Evolutionary conservation across 768 basidiomycete species (phyloP).

Genomic region (Boletales sp.): DNA sequence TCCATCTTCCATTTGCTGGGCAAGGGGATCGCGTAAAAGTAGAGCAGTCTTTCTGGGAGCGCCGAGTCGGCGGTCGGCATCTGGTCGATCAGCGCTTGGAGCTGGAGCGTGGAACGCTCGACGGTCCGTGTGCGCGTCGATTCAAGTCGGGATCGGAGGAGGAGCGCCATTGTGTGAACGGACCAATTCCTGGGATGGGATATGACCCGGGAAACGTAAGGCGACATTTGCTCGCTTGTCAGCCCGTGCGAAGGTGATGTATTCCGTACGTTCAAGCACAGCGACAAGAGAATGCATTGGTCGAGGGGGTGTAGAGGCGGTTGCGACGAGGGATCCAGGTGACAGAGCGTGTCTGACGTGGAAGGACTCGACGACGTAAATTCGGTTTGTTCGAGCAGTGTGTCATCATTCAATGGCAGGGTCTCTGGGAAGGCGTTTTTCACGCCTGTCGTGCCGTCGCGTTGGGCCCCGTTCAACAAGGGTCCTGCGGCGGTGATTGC

Average conservation of each 20-base stretch:
- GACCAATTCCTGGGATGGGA: conserved; percentile 93
- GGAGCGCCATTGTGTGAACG: conserved; percentile 92
- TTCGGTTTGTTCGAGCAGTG: conserved; percentile 88
- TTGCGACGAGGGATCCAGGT: conserved; percentile 80
- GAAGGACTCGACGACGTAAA: conserved; percentile 74
- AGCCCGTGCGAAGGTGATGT: conserved; percentile 88
- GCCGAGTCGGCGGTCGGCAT: conserved; percentile 86
- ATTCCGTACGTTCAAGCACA: conserved; percentile 89
- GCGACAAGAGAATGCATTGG: conserved; percentile 86
- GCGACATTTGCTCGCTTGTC: conserved; percentile 87
- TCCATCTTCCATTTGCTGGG: conserved; percentile 95
- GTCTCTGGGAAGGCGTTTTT: conserved; percentile 62
- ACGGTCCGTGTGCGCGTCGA: conserved; percentile 85
- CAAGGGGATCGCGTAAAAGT: conserved; percentile 76
- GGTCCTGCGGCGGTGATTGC: neutral
- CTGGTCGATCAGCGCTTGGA: conserved; percentile 94
- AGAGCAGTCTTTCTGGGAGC: conserved; percentile 69
- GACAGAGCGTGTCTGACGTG: conserved; percentile 48
- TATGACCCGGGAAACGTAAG: conserved; percentile 88
- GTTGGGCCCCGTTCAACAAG: conserved; percentile 6
- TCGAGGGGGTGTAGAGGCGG: conserved; percentile 90
- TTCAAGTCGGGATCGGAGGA: conserved; percentile 90
- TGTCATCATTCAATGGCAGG: conserved; percentile 89
- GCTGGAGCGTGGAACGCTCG: conserved; percentile 87
- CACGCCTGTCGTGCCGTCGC: neutral